Percentiles rank a stretch among this genome's conserved stretches.
These are phyloP conservation scores for Candida sithepensis DNA, from an alignment of 805 yeast species.

Conservation along the genomic window DNA sequence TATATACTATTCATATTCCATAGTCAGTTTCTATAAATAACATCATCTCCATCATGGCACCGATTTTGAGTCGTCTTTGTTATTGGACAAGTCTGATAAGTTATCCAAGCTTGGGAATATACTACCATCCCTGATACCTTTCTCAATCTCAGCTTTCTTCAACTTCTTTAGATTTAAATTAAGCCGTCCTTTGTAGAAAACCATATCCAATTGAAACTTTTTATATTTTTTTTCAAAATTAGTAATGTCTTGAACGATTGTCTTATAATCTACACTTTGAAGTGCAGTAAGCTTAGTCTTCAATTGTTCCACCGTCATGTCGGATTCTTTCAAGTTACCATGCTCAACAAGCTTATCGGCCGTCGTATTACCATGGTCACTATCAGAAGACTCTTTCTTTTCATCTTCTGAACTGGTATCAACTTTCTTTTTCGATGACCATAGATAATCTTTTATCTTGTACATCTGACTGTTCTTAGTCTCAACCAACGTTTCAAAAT, in stretches of 20 bases:
- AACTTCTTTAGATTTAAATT: constrained; percentile 34
- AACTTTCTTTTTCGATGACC: constrained; percentile 15
- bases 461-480: constrained; percentile 23
- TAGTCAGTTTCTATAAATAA: not conserved
- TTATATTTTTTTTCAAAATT: constrained; percentile 32
- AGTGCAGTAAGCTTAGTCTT: constrained; percentile 7
- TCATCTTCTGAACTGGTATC: constrained; percentile 9
- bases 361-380: not conserved
- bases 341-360: constrained; percentile 1
- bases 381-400: constrained; percentile 4
- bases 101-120: constrained; percentile 37
- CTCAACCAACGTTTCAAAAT: constrained; percentile 30
- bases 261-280: constrained; percentile 5
- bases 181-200: constrained; percentile 40
- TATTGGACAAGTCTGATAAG: constrained; percentile 12
- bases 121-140: constrained; percentile 33
- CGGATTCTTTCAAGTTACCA: constrained; percentile 6
- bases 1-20: too few species aligned
- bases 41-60: not conserved
- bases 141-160: constrained; percentile 28
- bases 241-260: constrained; percentile 4
- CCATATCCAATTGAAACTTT: constrained; percentile 37
- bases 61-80: not conserved
- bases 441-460: constrained; percentile 23
- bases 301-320: constrained; percentile 7